These are phyloP conservation scores for Acacia crassicarpa DNA, from an alignment of 306 rosid species.

Conservation along the genomic window DNA sequence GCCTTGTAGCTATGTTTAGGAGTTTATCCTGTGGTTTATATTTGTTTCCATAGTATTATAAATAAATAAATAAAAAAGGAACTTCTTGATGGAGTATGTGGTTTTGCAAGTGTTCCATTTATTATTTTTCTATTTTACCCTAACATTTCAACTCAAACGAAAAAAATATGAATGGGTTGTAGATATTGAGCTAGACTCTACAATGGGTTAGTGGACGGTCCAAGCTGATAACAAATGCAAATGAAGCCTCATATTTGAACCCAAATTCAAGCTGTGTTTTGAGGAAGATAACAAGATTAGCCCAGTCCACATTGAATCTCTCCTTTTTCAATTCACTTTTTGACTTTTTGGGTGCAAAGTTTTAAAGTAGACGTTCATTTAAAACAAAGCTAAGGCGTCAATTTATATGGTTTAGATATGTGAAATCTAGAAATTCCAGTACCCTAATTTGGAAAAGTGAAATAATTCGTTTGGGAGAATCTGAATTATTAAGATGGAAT, in stretches of 20 bases:
- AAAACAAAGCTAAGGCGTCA: not conserved
- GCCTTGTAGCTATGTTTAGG: not conserved
- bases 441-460: not conserved
- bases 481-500: not conserved
- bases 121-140: not conserved
- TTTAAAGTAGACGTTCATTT: not conserved
- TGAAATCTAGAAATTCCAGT: not conserved
- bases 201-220: not conserved
- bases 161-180: not conserved
- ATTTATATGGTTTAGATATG: not conserved
- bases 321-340: not conserved
- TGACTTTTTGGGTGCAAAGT: not conserved
- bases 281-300: not conserved
- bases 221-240: not conserved
- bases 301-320: not conserved
- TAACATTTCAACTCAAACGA: not conserved
- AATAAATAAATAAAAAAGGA: not conserved
- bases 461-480: slow-evolving; percentile 1
- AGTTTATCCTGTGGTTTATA: not conserved
- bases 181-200: not conserved
- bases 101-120: not conserved
- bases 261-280: not conserved
- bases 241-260: not conserved
- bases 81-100: not conserved
- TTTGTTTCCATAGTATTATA: not conserved